Evolutionary conservation across 768 basidiomycete genomes (phyloP), one percentile per base, ranked within the genome.

Genomic region (Mycena sanguinolenta): DNA sequence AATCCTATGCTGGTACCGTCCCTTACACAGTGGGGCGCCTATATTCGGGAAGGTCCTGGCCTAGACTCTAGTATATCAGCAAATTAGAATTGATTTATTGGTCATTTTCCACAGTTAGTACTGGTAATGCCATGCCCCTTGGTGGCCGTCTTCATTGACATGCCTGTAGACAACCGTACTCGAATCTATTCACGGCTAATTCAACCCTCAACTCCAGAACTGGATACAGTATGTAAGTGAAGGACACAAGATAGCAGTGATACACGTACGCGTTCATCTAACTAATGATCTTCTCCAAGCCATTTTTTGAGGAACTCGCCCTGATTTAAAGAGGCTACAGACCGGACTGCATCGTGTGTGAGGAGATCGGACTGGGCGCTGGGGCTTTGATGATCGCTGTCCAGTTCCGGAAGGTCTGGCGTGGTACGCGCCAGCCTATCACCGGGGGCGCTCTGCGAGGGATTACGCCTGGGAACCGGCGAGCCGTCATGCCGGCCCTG

Each of bases 311-410:
- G 53, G 49, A 65, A 57, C 27, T 46, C 55, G 3, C 42, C 49
- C 30, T 30, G 63, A 57, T 57, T 54, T 19, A 65, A 57, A 34
- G 25, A 34, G 6, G 25, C 54, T 13, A 65, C 63, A 57, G 55
- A 57, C 19, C 54, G 53, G 42, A 65, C 54, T 46, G 63, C 63
- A 65, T 65, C 63, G 7, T 65, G 28, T 42, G 63, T 65, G 54
- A 65, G 63, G 55, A 34, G 5, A 46, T 65, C 54, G 8, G 63
- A 65, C 42, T 44, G 39, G 16, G 54, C 49, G 28, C 63, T 34
- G 30, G 25, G 28, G 23, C 54, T 58, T 46, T 58, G 44, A 38
- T 46, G 53, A 49, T 65, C 42, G 16, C 14, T 7, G 27, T 65
- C 63, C 54, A 65, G 42, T 30, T 65, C 63, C n/a, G 63, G 63